A percentile compares a stretch with the other conserved stretches of the same genome.
Conservation (phyloP, 331 rosid species). For the Acacia concinna region DNA sequence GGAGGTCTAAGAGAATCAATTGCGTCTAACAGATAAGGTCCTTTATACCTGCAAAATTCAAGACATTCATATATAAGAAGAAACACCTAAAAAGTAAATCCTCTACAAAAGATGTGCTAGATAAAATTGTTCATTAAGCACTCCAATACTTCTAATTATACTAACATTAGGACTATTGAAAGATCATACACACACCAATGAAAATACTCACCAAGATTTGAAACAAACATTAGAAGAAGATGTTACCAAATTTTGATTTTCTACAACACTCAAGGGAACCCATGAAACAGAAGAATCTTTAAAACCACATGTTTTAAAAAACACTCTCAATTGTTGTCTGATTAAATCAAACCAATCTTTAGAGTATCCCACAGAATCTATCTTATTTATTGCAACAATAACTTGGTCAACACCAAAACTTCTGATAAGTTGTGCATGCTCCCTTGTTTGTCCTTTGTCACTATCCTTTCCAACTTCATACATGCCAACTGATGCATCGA, state of each 20-base stretch:
- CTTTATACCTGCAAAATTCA: constrained; percentile 61
- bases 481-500: constrained; percentile 89
- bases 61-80: constrained; percentile 5
- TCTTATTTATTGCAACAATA: constrained; percentile 85
- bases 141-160: not conserved
- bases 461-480: constrained; percentile 90
- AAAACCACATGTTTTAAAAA: constrained; percentile 82
- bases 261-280: constrained; percentile 88
- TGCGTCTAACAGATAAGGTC: constrained; percentile 52
- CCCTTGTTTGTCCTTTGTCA: constrained; percentile 86
- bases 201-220: constrained; percentile 65
- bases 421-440: constrained; percentile 91
- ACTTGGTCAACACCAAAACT: constrained; percentile 96
- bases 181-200: constrained; percentile 11
- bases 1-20: constrained; percentile 73
- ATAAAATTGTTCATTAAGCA: no score
- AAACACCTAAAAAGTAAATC: no score
- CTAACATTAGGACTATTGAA: not conserved
- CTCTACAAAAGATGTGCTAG: no score
- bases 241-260: constrained; percentile 85
- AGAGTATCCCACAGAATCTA: constrained; percentile 82
- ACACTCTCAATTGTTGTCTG: constrained; percentile 62
- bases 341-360: constrained; percentile 83
- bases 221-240: constrained; percentile 71
- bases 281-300: constrained; percentile 73